Evolutionary conservation across 208 protist genomes (phyloP), one percentile per base, ranked within the genome.

Genomic region (Leishmania mexicana): DNA sequence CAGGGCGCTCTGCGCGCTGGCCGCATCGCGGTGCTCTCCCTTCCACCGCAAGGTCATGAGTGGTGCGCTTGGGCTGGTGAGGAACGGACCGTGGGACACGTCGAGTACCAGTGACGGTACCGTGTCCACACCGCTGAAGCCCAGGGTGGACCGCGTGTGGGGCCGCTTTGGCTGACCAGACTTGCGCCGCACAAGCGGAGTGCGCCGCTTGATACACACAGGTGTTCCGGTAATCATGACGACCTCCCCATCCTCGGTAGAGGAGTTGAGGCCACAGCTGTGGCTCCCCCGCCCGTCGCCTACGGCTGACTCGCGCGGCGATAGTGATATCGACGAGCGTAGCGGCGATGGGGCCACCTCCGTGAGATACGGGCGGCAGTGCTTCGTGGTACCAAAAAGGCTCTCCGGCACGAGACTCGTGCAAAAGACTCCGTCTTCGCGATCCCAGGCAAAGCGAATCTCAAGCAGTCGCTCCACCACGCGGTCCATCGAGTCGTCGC

Each of bases 401-500:
- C 86, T 88, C 35, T 75, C 74, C 24, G 94, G 93, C 38, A 97
- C 89, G 75, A 94, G 80, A 76, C 84, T 90, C 57, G 87, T 82
- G 35, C 88, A 87, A 28, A 94, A 57, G 24, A 97, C 79, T 57
- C 86, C 93, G 71, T 97, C 94, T 86, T 89, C 92, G 47, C 84
- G 85, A 85, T 97, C 94, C 93, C 94, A 97, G 71, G 89, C 75
- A 81, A 96, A 95, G 68, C 94, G 90, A n/a, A 96, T 67, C 79
- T 93, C 90, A 19, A 97, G 73, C 73, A 97, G 82, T 13, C 89
- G 81, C 76, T 89, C 80, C 64, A 97, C 79, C 13, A 86, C 68
- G 49, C 47, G 45, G 79, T 97, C 94, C 5, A 94, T 38, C 1
- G 51, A 76, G 83, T 96, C 93, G 40, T 93, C 94, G 11, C 94